Conservation (phyloP, 73 alveolate species). For the Blepharisma stoltei region DNA sequence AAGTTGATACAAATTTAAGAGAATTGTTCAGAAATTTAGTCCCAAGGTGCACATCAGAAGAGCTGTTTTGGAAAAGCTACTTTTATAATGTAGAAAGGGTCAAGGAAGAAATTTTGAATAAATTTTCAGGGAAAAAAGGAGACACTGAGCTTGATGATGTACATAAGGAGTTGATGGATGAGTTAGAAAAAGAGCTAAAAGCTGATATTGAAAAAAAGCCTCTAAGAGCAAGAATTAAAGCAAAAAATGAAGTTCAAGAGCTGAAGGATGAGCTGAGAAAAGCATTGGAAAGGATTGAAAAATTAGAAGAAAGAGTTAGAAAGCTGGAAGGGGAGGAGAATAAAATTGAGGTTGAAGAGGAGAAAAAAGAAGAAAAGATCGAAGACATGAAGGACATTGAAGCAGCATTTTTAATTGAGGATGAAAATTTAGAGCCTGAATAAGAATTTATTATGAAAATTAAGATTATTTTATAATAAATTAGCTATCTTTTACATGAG, state of each 20-base stretch:
- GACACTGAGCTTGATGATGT: constrained; percentile 13
- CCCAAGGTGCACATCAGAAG: constrained; percentile 9
- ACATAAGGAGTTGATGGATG: background rate
- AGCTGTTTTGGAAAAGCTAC: background rate
- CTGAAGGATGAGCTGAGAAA: background rate
- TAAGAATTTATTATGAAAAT: too few relatives aligned
- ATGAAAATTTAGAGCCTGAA: too few relatives aligned
- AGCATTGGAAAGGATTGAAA: background rate
- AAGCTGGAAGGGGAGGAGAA: background rate
- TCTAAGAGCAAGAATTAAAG: background rate
- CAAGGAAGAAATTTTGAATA: background rate
- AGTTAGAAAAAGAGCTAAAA: constrained; percentile 13
- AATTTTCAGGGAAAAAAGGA: background rate
- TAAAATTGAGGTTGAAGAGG: too few relatives aligned
- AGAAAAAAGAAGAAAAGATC: too few relatives aligned
- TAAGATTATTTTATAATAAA: too few relatives aligned
- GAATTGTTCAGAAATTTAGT: constrained; percentile 11
- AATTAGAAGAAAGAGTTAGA: constrained; percentile 17
- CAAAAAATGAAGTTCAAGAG: background rate
- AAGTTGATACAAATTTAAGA: background rate
- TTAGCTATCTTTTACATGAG: too few relatives aligned
- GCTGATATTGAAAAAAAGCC: background rate
- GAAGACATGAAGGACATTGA: too few relatives aligned
- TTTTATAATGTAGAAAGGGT: background rate
- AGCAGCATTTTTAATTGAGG: too few relatives aligned